Conservation (phyloP, 2,329 filamentous ascomycete genomes). For the Chaetomiaceae sp. region DNA sequence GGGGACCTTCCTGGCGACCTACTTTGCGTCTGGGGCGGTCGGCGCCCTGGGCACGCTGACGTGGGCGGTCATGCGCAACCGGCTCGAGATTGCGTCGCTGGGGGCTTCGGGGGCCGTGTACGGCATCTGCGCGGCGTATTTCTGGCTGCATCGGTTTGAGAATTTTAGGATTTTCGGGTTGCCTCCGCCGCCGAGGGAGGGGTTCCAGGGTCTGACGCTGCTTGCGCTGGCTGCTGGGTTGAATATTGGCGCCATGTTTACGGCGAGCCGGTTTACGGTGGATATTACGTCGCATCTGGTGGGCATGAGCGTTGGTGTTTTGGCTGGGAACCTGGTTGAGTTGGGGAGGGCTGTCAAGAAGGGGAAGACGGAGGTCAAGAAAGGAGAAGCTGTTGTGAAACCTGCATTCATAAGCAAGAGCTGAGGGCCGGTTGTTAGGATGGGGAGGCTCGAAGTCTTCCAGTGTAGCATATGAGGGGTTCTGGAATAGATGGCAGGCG, state of each 20-base stretch:
- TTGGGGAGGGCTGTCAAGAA: too few relatives aligned
- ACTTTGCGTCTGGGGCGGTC: constrained; percentile 53
- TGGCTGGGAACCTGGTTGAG: constrained; percentile 37
- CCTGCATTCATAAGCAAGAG: too few relatives aligned
- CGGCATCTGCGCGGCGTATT: constrained; percentile 58
- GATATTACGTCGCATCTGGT: constrained; percentile 52
- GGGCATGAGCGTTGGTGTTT: constrained; percentile 46
- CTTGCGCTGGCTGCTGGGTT: constrained; percentile 48
- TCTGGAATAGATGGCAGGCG: too few relatives aligned
- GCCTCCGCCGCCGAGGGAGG: constrained; percentile 49
- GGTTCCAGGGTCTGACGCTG: constrained; percentile 51
- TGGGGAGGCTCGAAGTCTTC: too few relatives aligned
- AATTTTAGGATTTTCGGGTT: constrained; percentile 54
- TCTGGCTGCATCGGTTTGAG: constrained; percentile 54
- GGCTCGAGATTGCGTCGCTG: constrained; percentile 49
- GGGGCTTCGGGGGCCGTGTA: constrained; percentile 65
- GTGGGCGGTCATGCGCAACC: constrained; percentile 43
- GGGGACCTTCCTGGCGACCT: constrained; percentile 64
- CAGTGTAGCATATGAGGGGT: too few relatives aligned
- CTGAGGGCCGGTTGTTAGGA: too few relatives aligned
- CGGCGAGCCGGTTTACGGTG: constrained; percentile 39
- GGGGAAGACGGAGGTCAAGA: constrained; percentile 26
- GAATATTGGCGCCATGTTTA: constrained; percentile 46
- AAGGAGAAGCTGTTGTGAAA: constrained; percentile 19
- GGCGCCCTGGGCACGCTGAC: constrained; percentile 57